phyloP scores from a whole-genome alignment of 805 yeast genomes.

The Myxozyma neotropica region DNA sequence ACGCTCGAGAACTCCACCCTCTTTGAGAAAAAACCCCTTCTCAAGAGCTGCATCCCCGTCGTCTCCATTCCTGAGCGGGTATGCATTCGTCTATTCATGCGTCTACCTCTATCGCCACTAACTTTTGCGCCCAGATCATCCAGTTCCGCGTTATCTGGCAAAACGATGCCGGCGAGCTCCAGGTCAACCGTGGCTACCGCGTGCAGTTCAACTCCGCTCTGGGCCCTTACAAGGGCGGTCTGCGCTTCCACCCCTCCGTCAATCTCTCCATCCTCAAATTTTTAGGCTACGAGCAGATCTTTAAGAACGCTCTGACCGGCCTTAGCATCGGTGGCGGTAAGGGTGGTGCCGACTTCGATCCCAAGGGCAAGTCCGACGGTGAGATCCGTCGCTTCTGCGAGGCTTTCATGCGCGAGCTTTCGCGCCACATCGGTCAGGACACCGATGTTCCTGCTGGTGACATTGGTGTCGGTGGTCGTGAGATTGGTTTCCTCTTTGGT shows the following conservation, averaged over 20 bases:
- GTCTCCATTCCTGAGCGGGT: slow-evolving; percentile 92
- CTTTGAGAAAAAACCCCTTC: slow-evolving; percentile 85
- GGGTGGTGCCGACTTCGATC: slow-evolving; percentile 98
- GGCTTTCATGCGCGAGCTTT: slow-evolving; percentile 92
- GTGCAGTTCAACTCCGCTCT: slow-evolving; percentile 97
- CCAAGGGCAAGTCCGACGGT: slow-evolving; percentile 87
- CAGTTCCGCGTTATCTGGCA: slow-evolving; percentile 99
- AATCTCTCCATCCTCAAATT: slow-evolving; percentile 93
- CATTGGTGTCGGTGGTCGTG: slow-evolving; percentile 97
- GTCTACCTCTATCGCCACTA: not conserved
- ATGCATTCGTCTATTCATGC: not conserved
- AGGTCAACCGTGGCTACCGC: slow-evolving; percentile 96
- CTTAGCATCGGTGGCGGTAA: slow-evolving; percentile 99
- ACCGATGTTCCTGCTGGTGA: slow-evolving; percentile 99
- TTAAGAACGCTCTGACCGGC: slow-evolving; percentile 97
- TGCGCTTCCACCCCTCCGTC: slow-evolving; percentile 96
- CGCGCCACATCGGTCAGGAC: slow-evolving; percentile 94
- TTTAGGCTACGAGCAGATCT: slow-evolving; percentile 97
- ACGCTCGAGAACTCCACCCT: slow-evolving; percentile 90
- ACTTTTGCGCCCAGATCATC: slow-evolving; percentile 49
- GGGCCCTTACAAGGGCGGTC: slow-evolving; percentile 99
- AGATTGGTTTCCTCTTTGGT: slow-evolving; percentile 92
- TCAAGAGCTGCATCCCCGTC: slow-evolving; percentile 83
- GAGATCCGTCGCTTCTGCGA: slow-evolving; percentile 97
- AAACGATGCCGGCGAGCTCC: slow-evolving; percentile 86